These are phyloP conservation scores for Ophidiomyces ophidiicola DNA, from an alignment of 2,329 filamentous ascomycete genomes.

Conservation along the genomic window DNA sequence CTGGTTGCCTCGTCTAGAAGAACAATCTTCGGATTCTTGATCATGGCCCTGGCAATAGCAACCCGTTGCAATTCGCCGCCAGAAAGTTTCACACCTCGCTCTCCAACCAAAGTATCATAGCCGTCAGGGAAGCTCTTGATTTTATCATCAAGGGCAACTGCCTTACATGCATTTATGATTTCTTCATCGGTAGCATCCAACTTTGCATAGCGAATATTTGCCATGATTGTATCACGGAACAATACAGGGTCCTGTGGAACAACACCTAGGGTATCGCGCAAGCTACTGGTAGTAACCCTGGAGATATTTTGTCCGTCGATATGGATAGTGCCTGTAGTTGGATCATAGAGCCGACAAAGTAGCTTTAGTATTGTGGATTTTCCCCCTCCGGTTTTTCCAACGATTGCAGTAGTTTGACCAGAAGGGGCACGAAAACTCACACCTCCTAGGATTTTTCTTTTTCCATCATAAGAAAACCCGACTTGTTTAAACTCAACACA, in stretches of 20 bases:
- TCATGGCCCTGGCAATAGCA: constrained; percentile 37
- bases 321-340: constrained; percentile 35
- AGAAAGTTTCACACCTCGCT: constrained; percentile 39
- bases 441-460: constrained; percentile 38
- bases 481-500: constrained; percentile 40
- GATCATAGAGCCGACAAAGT: constrained; percentile 45
- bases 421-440: constrained; percentile 37
- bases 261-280: constrained; percentile 49
- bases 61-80: constrained; percentile 43
- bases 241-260: constrained; percentile 54
- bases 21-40: constrained; percentile 34
- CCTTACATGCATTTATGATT: constrained; percentile 47
- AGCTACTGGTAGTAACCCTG: constrained; percentile 44
- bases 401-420: constrained; percentile 43
- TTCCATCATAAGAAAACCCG: constrained; percentile 41
- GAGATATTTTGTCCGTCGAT: constrained; percentile 48
- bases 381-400: constrained; percentile 48
- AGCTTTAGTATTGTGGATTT: constrained; percentile 46
- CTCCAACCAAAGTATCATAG: constrained; percentile 39
- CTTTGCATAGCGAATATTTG: constrained; percentile 53
- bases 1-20: constrained; percentile 44
- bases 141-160: constrained; percentile 53
- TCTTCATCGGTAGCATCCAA: constrained; percentile 50
- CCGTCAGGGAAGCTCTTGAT: constrained; percentile 47
- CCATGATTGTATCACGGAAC: constrained; percentile 52